Evolutionary conservation across 1,284 basidiomycete species (phyloP).

Genomic region (Cryptococcus amylolentus): DNA sequence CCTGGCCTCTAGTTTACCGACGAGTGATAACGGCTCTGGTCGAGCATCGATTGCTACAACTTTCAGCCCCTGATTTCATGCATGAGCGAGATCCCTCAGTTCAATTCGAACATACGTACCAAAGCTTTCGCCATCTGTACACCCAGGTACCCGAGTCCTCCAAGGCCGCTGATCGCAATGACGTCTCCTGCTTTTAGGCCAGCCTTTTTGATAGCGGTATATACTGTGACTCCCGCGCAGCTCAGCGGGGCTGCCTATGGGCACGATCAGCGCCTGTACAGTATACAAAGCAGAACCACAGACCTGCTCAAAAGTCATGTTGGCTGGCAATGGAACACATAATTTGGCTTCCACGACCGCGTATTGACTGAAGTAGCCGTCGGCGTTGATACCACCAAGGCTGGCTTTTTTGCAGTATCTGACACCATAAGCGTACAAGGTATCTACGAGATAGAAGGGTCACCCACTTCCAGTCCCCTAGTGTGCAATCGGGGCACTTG

Average conservation of each 20-base stretch:
- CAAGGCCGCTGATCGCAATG: conserved; percentile 29
- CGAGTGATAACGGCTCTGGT: conserved; percentile 16
- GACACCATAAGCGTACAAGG: neutral
- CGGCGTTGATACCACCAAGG: conserved; percentile 20
- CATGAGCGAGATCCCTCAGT: neutral
- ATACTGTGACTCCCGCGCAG: conserved; percentile 33
- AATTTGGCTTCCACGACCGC: conserved; percentile 17
- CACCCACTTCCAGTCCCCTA: conserved; percentile 18
- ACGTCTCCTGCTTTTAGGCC: conserved; percentile 19
- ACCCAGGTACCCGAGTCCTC: conserved; percentile 27
- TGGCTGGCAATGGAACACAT: conserved; percentile 18
- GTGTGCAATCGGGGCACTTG: conserved; percentile 19
- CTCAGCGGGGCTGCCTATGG: conserved; percentile 29
- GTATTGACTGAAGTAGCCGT: conserved; percentile 32
- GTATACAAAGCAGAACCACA: neutral
- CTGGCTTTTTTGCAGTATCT: conserved; percentile 23
- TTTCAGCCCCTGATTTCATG: conserved; percentile 14
- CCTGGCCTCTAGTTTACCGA: conserved; percentile 4
- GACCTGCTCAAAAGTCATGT: conserved; percentile 26
- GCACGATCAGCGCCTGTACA: neutral
- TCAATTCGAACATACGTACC: conserved; percentile 11
- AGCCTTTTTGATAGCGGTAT: conserved; percentile 24
- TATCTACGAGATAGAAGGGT: neutral
- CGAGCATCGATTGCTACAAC: conserved; percentile 23
- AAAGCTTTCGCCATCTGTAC: conserved; percentile 32